Conservation (phyloP, 1,284 basidiomycete species). For the Neotropicomus parvogracilis region DNA sequence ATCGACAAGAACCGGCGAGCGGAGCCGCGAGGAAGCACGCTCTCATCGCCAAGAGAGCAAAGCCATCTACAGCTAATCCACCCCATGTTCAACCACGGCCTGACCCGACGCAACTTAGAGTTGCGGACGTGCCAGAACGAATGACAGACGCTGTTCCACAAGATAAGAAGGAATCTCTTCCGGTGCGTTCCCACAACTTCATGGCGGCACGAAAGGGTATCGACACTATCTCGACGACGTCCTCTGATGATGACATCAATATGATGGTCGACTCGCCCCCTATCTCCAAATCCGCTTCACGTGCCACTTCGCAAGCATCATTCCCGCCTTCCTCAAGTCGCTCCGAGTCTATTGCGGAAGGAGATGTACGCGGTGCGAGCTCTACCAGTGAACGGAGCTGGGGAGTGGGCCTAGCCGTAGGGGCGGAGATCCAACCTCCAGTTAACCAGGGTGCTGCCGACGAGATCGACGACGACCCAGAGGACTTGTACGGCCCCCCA, state of each 20-base stretch:
- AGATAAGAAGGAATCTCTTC: not conserved
- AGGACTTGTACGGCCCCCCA: slow-evolving; percentile 29
- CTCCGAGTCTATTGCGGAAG: not conserved
- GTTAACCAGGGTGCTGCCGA: not conserved
- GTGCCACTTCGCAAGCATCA: not conserved
- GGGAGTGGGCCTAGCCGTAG: not conserved
- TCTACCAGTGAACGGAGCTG: not conserved
- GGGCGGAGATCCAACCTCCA: not conserved
- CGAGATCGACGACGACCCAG: slow-evolving; percentile 20
- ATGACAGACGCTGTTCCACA: slow-evolving; percentile 4
- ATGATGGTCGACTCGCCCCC: slow-evolving; percentile 11
- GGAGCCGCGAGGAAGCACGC: not conserved
- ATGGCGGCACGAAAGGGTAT: slow-evolving; percentile 1
- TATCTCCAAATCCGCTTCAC: not conserved
- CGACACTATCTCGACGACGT: not conserved
- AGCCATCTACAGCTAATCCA: not conserved
- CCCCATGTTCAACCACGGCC: not conserved
- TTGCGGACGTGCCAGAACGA: slow-evolving; percentile 1
- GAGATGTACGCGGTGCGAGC: not conserved
- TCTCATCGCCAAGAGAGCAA: slow-evolving; percentile 4
- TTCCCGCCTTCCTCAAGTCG: not conserved
- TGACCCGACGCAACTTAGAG: not conserved
- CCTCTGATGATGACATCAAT: slow-evolving; percentile 12
- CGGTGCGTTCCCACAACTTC: not conserved
- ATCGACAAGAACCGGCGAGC: too few relatives aligned